These are phyloP conservation scores for Yueomyces sp. DNA, from an alignment of 805 yeast genomes.

Conservation along the genomic window DNA sequence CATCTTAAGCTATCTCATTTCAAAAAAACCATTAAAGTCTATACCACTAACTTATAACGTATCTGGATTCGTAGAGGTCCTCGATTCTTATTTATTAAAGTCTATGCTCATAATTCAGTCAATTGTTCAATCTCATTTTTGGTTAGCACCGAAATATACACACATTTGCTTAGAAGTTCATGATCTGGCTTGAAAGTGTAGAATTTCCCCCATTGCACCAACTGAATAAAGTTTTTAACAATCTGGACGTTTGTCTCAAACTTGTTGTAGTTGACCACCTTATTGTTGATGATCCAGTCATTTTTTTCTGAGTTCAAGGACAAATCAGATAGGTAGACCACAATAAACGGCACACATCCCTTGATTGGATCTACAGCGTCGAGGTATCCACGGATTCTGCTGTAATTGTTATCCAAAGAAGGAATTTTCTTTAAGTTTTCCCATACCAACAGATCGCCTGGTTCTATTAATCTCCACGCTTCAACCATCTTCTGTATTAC, in stretches of 20 bases:
- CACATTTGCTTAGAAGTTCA: slow-evolving; percentile 68
- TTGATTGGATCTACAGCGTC: slow-evolving; percentile 44
- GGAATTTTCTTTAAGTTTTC: slow-evolving; percentile 57
- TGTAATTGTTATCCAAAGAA: slow-evolving; percentile 64
- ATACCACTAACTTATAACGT: too few relatives aligned
- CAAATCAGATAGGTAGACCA: slow-evolving; percentile 72
- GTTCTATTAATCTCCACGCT: slow-evolving; percentile 65
- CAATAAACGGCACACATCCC: slow-evolving; percentile 87
- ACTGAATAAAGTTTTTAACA: slow-evolving; percentile 62
- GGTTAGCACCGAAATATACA: slow-evolving; percentile 61
- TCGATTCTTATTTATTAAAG: too few relatives aligned
- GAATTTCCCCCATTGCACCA: slow-evolving; percentile 73
- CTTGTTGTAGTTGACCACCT: slow-evolving; percentile 62
- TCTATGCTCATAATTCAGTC: background rate
- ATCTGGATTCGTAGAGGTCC: too few relatives aligned
- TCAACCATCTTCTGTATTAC: slow-evolving; percentile 43
- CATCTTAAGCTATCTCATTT: too few relatives aligned
- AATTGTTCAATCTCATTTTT: slow-evolving; percentile 45
- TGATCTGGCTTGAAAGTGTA: slow-evolving; percentile 44
- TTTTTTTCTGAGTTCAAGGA: slow-evolving; percentile 44
- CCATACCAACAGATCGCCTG: slow-evolving; percentile 57
- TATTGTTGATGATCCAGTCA: slow-evolving; percentile 20
- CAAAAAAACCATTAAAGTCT: too few relatives aligned
- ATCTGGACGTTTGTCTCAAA: slow-evolving; percentile 64
- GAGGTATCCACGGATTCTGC: slow-evolving; percentile 37